Evolutionary conservation across 2,329 filamentous ascomycete species (phyloP), one percentile per base, ranked within the genome.

Genomic region (Geosmithia flava): DNA sequence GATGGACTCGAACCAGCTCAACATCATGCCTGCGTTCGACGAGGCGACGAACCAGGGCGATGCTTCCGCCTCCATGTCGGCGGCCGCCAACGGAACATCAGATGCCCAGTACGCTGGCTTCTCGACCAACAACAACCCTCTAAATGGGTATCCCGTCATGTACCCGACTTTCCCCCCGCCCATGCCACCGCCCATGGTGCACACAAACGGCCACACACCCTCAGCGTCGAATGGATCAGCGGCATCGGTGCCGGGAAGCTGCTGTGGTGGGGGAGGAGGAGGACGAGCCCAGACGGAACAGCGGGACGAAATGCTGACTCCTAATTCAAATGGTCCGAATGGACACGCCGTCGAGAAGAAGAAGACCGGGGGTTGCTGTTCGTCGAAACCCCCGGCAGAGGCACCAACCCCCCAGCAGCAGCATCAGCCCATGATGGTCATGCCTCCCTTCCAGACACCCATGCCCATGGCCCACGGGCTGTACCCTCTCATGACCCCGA

Each of bases 1-100:
- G 50, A 76, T 79, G 63, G 72, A 79, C 53, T 63, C 68, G n/a
- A 69, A 61, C 53, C 71, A 69, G 50, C 57, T 77, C 50, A 79
- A 76, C 55, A 60, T 78, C 45, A 49, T 74, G 20, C n/a, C 46
- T 27, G 27, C 23, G 11, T 42, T 29, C 16, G 27, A 47, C 20
- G 27, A 15, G 17, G 7, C 27, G 6, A 11, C 6, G 30, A 33
- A 17, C 10, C 44, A 11, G 44, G 44, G 8, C 27, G 30, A 46
- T 11, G 33, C 10, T 37, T 37, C 33, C 11, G 15, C 33, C 11
- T 37, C 15, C 15, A 3, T 13, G 11, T 27, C 13, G 33, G 3
- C 5, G 3, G 11, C 33, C 33, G 13, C 23, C 23, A 27, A 27
- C 23, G 23, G 23, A 5, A 8, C 23, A 8, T 4, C 23, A 8